phyloP scores from a whole-genome alignment of 495 filamentous ascomycete genomes.

The Aspergillus campestris region DNA sequence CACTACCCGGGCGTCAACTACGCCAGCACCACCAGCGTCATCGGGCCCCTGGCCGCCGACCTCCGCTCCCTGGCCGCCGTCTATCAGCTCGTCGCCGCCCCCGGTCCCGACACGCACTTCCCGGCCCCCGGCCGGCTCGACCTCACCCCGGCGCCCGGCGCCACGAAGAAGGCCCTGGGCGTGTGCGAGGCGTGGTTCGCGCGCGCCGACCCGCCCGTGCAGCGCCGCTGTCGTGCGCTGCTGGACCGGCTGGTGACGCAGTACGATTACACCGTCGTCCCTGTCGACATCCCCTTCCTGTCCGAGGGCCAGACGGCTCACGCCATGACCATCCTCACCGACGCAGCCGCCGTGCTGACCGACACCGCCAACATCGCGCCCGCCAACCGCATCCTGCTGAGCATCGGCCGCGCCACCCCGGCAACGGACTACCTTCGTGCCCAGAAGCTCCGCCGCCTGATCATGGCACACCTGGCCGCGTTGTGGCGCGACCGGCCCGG shows the following conservation, averaged over 20 bases:
- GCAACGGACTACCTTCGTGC: slow-evolving; percentile 59
- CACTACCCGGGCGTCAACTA: slow-evolving; percentile 47
- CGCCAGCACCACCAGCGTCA: slow-evolving; percentile 52
- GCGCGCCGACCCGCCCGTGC: slow-evolving; percentile 53
- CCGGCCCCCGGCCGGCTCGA: slow-evolving; percentile 5
- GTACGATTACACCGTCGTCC: slow-evolving; percentile 59
- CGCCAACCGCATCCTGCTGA: slow-evolving; percentile 61
- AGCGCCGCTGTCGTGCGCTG: slow-evolving; percentile 31
- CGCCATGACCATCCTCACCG: slow-evolving; percentile 65
- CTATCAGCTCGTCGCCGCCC: slow-evolving; percentile 63
- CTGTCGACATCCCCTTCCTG: slow-evolving; percentile 65
- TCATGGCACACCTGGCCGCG: slow-evolving; percentile 73
- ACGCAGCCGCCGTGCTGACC: slow-evolving; percentile 38
- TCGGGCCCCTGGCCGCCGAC: slow-evolving; percentile 68
- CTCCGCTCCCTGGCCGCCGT: slow-evolving; percentile 72
- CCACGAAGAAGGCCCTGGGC: slow-evolving; percentile 48
- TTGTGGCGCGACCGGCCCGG: slow-evolving; percentile 65
- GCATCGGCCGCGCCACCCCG: slow-evolving; percentile 53
- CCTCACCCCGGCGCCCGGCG: neutral
- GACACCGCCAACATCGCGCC: slow-evolving; percentile 47
- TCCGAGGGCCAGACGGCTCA: slow-evolving; percentile 68
- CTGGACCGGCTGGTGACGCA: slow-evolving; percentile 18
- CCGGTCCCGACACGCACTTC: slow-evolving; percentile 43
- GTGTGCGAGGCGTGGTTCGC: slow-evolving; percentile 66
- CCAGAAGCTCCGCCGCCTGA: slow-evolving; percentile 59